Conservation (phyloP, 2,329 filamentous ascomycete genomes). For the Dichotomopilus funicola region DNA sequence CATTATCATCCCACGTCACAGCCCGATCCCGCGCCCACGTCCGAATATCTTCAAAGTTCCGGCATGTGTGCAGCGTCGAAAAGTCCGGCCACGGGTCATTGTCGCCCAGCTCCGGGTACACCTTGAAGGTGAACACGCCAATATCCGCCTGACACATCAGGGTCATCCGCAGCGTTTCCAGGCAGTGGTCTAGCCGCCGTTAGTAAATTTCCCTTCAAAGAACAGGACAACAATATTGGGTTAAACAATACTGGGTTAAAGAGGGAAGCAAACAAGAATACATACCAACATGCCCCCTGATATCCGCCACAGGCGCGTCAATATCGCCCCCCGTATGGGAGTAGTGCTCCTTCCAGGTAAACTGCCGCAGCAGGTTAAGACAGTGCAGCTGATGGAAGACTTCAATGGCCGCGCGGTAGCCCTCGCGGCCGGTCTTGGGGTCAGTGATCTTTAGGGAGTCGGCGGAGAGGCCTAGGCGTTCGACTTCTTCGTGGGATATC, state of each 20-base stretch:
- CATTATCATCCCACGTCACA: slow-evolving; percentile 9
- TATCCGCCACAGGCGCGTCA: not conserved
- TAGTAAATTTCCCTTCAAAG: too few species aligned
- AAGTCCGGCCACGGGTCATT: slow-evolving; percentile 10
- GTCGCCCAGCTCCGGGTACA: slow-evolving; percentile 6
- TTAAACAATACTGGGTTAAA: too few species aligned
- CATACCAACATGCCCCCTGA: slow-evolving; percentile 4
- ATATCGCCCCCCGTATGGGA: not conserved
- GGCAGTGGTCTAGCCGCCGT: slow-evolving; percentile 7
- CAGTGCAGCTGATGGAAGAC: slow-evolving; percentile 9
- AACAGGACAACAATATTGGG: too few species aligned
- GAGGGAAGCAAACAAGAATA: too few species aligned
- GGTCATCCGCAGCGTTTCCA: slow-evolving; percentile 6
- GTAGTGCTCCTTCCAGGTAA: slow-evolving; percentile 4
- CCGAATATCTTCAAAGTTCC: slow-evolving; percentile 5
- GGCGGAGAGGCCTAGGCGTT: not conserved
- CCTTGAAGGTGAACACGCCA: slow-evolving; percentile 8
- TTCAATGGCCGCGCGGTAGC: slow-evolving; percentile 8
- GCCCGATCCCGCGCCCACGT: slow-evolving; percentile 1
- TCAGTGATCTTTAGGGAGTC: slow-evolving; percentile 7
- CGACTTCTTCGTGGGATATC: not conserved
- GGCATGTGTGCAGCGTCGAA: slow-evolving; percentile 6
- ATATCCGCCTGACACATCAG: slow-evolving; percentile 9
- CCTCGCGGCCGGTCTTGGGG: slow-evolving; percentile 5
- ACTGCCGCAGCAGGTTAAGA: slow-evolving; percentile 6